Base-by-base conservation (phyloP, 2,329 filamentous ascomycete species). In the Colletotrichum higginsianum region DNA sequence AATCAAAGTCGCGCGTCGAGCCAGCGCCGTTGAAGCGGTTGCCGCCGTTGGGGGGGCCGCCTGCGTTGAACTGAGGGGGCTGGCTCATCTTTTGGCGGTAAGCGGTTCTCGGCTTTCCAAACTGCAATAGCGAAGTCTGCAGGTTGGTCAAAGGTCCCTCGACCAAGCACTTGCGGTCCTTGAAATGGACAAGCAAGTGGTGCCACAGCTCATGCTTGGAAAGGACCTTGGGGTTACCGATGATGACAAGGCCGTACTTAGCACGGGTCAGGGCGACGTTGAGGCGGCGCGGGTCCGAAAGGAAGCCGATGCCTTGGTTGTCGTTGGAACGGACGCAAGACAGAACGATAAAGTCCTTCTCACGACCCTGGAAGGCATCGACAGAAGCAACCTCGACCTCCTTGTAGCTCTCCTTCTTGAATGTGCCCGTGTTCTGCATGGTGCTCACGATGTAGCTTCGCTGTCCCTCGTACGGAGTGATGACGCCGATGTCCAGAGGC, bases 191-290 rank as follows among this genome's bases (percentile, higher is more conserved):
- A 46, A 99, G 87, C 35, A 99, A 89, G 78, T 95, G 95, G 81
- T 99, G 96, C 96, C 96, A 99, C 49, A 99, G 87, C 74, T 97
- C 96, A 80, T 99, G 96, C 86, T 99, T 99, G 50, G 95, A 96
- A 53, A 99, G 86, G 47, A 99, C 95, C 84, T 98, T 98, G 42
- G 96, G 96, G 79, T 99, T 99, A 74, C 96, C 96, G 11, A 99
- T 91, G 79, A 99, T 98, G 72, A 98, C 96, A 42, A 98, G 86
- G 70, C 96, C 96, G 78, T 96, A 99, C 83, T 98, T 98, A 74
- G 96, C 96, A 85, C 96, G 94, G 61, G 96, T 99, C 75, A 99
- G 88, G 49, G 96, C 96, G 26, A 99, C 96, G 79, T 99, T 99
- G 78, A 99, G 91, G 87, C 96, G 96, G 75, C 96, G 94, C 63